Base-by-base conservation (phyloP, 2,329 filamentous ascomycete species). In the Aureobasidium leucospermi region DNA sequence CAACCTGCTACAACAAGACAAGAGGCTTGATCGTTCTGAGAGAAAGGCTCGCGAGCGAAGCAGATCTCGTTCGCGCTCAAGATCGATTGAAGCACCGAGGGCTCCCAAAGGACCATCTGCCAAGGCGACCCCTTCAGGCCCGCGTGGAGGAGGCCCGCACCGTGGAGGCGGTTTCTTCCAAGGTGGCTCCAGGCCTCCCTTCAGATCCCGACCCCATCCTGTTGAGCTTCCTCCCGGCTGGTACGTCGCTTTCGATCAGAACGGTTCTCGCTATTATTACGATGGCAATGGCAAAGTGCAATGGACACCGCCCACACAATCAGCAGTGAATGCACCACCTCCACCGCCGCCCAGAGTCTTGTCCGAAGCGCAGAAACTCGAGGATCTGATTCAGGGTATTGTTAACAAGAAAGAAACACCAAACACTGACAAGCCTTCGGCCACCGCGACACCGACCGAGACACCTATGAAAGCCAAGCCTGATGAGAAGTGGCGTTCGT, bases 231-330 rank as follows among this genome's bases (percentile, higher is more conserved):
- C 93, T 5, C 73, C 81, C n/a, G 93, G 92, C 39, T 97, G 93
- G 93, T 95, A 88, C 69, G 78, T 87, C 52, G 85, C 90, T 23
- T 85, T 82, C 43, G 87, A 90, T 63, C 74, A 79, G 31, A 82
- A 84, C 49, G 90, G 91, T 0, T 84, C 84, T 58, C 83, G 82
- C 15, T 96, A 97, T 73, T 97, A 91, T 72, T 97, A 96, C 73
- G 90, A 86, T 62, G 84, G 85, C 63, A 81, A 80, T 38, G 91
- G 91, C 19, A 79, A 81, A 53, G 91, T 89, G 4, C 93, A 89
- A 34, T 97, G 93, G 92, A 81, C 85, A 63, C 79, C 85, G 60
- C 94, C 93, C 13, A 89, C 84, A 1, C 78, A 81, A 51, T 84
- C 90, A 19, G 85, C 88, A 11, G 60, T 66, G 6, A 70, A 69